phyloP scores from a whole-genome alignment of 768 basidiomycete species.

The Leccinum broughii region DNA sequence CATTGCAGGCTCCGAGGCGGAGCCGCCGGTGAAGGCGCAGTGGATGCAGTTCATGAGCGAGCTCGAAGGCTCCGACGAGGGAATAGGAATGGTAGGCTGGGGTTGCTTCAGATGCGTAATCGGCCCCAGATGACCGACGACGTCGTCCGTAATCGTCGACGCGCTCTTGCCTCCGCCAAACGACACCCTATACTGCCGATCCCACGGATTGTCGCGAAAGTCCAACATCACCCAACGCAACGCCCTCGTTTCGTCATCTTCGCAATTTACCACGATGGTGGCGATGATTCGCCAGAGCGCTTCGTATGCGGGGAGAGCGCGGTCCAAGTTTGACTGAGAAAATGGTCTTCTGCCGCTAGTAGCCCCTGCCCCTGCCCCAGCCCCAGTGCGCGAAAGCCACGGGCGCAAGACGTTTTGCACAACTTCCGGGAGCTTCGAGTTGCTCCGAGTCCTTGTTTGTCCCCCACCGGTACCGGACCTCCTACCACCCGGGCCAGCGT shows the following conservation, averaged over 20 bases:
- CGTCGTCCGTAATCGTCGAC: conserved; percentile 21
- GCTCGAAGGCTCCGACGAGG: neutral
- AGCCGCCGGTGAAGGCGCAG: neutral
- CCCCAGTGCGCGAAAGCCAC: conserved; percentile 38
- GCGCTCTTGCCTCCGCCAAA: conserved; percentile 20
- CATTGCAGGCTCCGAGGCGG: neutral
- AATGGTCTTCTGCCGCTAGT: neutral
- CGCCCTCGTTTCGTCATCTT: conserved; percentile 24
- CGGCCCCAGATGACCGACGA: conserved; percentile 15
- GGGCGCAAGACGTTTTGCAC: conserved; percentile 39
- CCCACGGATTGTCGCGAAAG: conserved; percentile 37
- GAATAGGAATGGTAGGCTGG: neutral
- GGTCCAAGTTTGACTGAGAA: conserved; percentile 40
- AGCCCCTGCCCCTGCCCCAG: neutral
- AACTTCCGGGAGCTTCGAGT: conserved; percentile 27
- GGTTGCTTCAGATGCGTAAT: conserved; percentile 16
- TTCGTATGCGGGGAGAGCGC: conserved; percentile 61
- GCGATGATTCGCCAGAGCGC: conserved; percentile 64
- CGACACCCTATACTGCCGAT: conserved; percentile 22
- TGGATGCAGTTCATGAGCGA: conserved; percentile 20
- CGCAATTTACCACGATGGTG: conserved; percentile 37
- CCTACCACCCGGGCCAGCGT: neutral
- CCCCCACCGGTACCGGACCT: neutral
- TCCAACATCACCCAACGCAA: conserved; percentile 34
- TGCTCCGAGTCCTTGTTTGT: conserved; percentile 4